A percentile compares a stretch with the other conserved stretches of the same genome.
These are phyloP conservation scores for Penicillium sp. DNA, from an alignment of 2,329 filamentous ascomycete genomes.

Conservation along the genomic window DNA sequence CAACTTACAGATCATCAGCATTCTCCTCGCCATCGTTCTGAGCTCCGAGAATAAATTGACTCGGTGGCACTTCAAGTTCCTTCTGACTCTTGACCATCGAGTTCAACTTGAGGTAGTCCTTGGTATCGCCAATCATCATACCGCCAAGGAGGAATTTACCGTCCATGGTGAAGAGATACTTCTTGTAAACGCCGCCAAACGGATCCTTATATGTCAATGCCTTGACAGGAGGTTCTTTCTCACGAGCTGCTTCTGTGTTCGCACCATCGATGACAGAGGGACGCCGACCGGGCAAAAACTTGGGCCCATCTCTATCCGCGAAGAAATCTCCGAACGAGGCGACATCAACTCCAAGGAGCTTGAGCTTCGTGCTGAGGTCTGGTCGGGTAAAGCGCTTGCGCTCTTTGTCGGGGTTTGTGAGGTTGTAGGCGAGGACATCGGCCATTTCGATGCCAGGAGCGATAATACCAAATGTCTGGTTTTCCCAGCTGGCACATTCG, in stretches of 20 bases:
- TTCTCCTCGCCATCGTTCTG: slow-evolving; percentile 73
- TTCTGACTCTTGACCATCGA: slow-evolving; percentile 86
- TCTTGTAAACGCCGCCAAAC: slow-evolving; percentile 87
- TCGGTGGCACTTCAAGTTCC: slow-evolving; percentile 72
- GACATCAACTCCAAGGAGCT: slow-evolving; percentile 85
- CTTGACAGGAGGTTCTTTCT: slow-evolving; percentile 66
- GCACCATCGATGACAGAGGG: slow-evolving; percentile 37
- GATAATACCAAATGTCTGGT: slow-evolving; percentile 84
- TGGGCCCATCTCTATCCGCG: slow-evolving; percentile 80
- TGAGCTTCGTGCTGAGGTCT: slow-evolving; percentile 88
- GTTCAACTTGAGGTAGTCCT: slow-evolving; percentile 85
- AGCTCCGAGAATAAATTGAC: slow-evolving; percentile 79
- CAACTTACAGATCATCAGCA: slow-evolving; percentile 66
- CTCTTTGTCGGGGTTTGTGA: slow-evolving; percentile 74
- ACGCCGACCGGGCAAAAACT: slow-evolving; percentile 65
- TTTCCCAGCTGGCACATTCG: slow-evolving; percentile 88
- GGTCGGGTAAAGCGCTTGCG: slow-evolving; percentile 74
- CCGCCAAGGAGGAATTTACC: slow-evolving; percentile 90
- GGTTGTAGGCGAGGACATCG: slow-evolving; percentile 85
- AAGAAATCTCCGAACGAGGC: slow-evolving; percentile 95
- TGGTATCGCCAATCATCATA: slow-evolving; percentile 96
- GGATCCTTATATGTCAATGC: slow-evolving; percentile 86
- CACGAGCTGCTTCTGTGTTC: slow-evolving; percentile 42
- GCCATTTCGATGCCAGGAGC: slow-evolving; percentile 92
- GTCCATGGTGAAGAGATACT: slow-evolving; percentile 86